Evolutionary conservation across 2,329 filamentous ascomycete species (phyloP), one percentile per base, ranked within the genome.

Genomic region (Venturia oleaginea): DNA sequence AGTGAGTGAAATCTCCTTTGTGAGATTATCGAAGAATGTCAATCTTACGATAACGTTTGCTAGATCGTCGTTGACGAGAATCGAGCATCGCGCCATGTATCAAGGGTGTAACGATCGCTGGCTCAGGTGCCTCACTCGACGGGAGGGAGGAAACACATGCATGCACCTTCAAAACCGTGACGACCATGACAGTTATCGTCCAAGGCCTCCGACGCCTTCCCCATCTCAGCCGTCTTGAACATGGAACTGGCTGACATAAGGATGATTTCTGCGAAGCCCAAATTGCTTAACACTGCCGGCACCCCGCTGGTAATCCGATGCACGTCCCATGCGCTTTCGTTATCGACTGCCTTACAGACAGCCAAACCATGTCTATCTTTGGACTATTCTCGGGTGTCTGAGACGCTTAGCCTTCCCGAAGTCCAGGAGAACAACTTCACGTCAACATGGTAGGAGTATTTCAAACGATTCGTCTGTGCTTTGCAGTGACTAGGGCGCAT

Each of bases 391-490:
- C 60, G 60, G 60, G 34, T 43, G 60, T 42, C 42, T 46, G 43
- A 42, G 38, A 37, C 24, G 60, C 60, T 62, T 62, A 46, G 60
- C 30, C 60, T 62, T 48, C 43, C 37, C 42, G 40, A 51, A 51
- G 30, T 57, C 60, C 60, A 62, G 60, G 60, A 62, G 60, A 43
- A 61, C n/a, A 62, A 46, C 37, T 51, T 62, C 60, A 62, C 60
- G 60, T 46, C 60, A 62, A 48, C 32, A 46, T 42, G 34, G 24
- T 37, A 8, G 24, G 22, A 8, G 8, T 59, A 42, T 42, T 62
- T 51, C 60, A 62, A 62, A 62, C 60, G 13, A 48, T 27, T 27
- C 34, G 60, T 62, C 60, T 48, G 60, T 62, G 60, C 60, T 34
- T 22, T 27, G 60, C 22, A 15, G 40, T 24, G 17, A 62, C 60